Percentiles rank a stretch among this genome's conserved stretches.
These are phyloP conservation scores for Cytospora piceae DNA, from an alignment of 2,329 filamentous ascomycete genomes.

Conservation along the genomic window DNA sequence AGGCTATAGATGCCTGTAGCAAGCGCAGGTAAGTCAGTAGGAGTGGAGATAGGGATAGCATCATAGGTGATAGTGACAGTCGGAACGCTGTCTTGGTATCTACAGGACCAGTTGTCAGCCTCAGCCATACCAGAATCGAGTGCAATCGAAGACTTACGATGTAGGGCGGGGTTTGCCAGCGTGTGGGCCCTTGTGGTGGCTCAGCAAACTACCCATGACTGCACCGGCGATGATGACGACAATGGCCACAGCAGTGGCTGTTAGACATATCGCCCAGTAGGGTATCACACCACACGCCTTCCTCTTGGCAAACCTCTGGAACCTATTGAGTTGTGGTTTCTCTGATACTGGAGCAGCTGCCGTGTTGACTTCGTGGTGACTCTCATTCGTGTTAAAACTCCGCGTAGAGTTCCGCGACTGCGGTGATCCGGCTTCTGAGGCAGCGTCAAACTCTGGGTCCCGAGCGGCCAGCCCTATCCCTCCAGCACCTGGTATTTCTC, in stretches of 20 bases:
- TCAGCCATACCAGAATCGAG: not conserved
- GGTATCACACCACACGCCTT: constrained; percentile 64
- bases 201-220: constrained; percentile 55
- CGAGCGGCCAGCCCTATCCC: constrained; percentile 64
- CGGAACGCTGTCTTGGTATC: constrained; percentile 31
- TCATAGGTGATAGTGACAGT: constrained; percentile 49
- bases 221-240: constrained; percentile 61
- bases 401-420: constrained; percentile 56
- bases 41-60: constrained; percentile 55
- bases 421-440: constrained; percentile 56
- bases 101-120: constrained; percentile 28
- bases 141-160: constrained; percentile 32
- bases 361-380: constrained; percentile 58
- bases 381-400: constrained; percentile 52
- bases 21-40: constrained; percentile 55
- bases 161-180: constrained; percentile 32
- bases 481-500: constrained; percentile 58
- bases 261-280: constrained; percentile 62
- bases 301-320: constrained; percentile 57
- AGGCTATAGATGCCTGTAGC: constrained; percentile 60
- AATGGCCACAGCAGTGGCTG: constrained; percentile 52
- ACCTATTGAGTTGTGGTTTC: constrained; percentile 54
- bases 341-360: constrained; percentile 50
- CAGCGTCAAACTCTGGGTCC: constrained; percentile 65
- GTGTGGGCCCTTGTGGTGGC: constrained; percentile 38